phyloP scores from a whole-genome alignment of 345 rosid species.

The Eucalyptus virginea region DNA sequence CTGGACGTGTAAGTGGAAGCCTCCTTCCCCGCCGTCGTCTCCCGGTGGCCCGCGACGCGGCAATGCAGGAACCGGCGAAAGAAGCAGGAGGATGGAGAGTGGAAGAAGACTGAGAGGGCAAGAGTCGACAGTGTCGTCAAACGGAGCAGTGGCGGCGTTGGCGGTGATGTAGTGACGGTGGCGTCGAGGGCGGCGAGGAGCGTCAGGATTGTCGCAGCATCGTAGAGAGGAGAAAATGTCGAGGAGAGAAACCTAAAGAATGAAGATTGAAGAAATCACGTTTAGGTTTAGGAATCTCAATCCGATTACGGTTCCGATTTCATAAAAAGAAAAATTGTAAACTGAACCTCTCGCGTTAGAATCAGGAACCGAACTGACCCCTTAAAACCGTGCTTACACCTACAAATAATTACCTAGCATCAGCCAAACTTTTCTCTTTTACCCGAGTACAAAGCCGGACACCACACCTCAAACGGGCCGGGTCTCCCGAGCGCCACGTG shows the following conservation, averaged over 20 bases:
- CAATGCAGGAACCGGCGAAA: neutral
- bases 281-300: too few relatives aligned
- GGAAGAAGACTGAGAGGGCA: too few relatives aligned
- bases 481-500: neutral
- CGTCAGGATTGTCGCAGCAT: rapidly evolving
- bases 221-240: too few relatives aligned
- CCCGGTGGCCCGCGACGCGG: neutral
- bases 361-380: rapidly evolving
- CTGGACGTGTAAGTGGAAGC: conserved; percentile 49
- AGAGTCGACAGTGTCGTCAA: rapidly evolving
- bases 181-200: too few relatives aligned
- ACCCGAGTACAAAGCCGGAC: neutral
- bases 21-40: neutral
- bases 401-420: neutral
- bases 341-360: rapidly evolving
- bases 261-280: rapidly evolving
- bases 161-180: rapidly evolving
- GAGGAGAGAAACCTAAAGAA: too few relatives aligned
- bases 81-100: too few relatives aligned
- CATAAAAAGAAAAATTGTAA: rapidly evolving
- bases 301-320: rapidly evolving
- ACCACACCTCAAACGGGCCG: neutral
- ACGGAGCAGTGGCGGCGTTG: rapidly evolving
- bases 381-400: rapidly evolving
- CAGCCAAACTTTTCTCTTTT: neutral